These are phyloP conservation scores for Penicillium lagena DNA, from an alignment of 495 filamentous ascomycete species.

Conservation along the genomic window DNA sequence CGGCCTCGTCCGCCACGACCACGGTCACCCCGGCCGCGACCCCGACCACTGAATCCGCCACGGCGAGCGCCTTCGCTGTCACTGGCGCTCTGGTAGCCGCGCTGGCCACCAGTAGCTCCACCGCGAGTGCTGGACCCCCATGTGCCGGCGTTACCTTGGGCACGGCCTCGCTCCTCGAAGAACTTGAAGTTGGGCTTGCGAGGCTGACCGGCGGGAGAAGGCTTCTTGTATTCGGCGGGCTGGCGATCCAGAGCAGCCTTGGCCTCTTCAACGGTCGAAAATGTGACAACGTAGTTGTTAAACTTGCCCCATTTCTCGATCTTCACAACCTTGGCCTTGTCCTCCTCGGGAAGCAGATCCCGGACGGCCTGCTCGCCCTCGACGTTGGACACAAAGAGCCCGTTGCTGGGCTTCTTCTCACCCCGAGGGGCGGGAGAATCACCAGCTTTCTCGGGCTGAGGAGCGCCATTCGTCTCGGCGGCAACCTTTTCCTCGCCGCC, in stretches of 20 bases:
- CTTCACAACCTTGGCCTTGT: constrained; percentile 67
- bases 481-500: constrained; percentile 28
- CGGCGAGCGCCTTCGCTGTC: constrained; percentile 67
- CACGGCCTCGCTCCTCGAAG: constrained; percentile 60
- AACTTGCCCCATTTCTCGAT: constrained; percentile 70
- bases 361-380: constrained; percentile 71
- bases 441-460: constrained; percentile 29
- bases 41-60: constrained; percentile 59
- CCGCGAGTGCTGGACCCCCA: constrained; percentile 66
- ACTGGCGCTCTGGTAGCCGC: constrained; percentile 75
- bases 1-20: constrained; percentile 46
- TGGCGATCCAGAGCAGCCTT: constrained; percentile 67
- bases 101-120: constrained; percentile 44
- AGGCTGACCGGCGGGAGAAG: constrained; percentile 51
- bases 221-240: constrained; percentile 65
- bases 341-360: constrained; percentile 73
- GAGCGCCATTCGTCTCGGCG: constrained; percentile 30
- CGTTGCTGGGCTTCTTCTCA: constrained; percentile 58
- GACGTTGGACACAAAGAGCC: constrained; percentile 77
- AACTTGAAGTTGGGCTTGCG: constrained; percentile 74
- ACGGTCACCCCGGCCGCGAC: constrained; percentile 43
- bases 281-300: constrained; percentile 79
- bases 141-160: constrained; percentile 57
- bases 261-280: constrained; percentile 69
- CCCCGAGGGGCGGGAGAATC: constrained; percentile 32